A percentile compares a stretch with the other conserved stretches of the same genome.
Evolutionary conservation across 805 yeast species (phyloP).

Genomic region (Ascoidea asiatica): DNA sequence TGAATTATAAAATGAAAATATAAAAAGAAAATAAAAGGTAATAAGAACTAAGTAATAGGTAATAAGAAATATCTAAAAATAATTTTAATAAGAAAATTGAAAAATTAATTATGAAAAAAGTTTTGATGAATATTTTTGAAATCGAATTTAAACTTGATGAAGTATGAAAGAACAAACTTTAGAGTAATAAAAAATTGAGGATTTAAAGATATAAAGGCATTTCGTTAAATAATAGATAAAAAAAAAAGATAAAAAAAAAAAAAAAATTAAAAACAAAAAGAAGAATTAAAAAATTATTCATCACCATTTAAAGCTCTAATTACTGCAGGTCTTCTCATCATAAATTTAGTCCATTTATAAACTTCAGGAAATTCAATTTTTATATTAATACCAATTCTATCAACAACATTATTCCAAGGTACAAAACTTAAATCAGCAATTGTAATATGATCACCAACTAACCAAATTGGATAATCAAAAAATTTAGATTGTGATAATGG

Average conservation of each 20-base stretch:
- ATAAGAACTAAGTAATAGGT: no score
- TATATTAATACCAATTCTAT: slow-evolving; percentile 79
- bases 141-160: no score
- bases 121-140: no score
- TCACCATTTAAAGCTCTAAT: slow-evolving; percentile 75
- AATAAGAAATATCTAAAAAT: no score
- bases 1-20: no score
- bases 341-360: slow-evolving; percentile 86
- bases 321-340: slow-evolving; percentile 94
- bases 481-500: slow-evolving; percentile 75
- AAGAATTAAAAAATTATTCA: not conserved
- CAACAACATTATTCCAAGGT: slow-evolving; percentile 95
- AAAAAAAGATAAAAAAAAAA: no score
- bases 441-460: slow-evolving; percentile 73
- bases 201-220: no score
- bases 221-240: not conserved
- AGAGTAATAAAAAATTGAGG: no score
- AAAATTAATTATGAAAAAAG: no score
- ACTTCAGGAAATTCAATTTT: slow-evolving; percentile 88
- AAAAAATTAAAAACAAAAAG: not conserved
- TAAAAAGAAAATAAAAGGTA: no score
- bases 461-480: slow-evolving; percentile 91
- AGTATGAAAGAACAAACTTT: no score
- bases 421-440: slow-evolving; percentile 88
- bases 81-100: no score